Evolutionary conservation across 164 flowering plant genomes (phyloP), one percentile per base, ranked within the genome.

Genomic region (Aristolochia californica): DNA sequence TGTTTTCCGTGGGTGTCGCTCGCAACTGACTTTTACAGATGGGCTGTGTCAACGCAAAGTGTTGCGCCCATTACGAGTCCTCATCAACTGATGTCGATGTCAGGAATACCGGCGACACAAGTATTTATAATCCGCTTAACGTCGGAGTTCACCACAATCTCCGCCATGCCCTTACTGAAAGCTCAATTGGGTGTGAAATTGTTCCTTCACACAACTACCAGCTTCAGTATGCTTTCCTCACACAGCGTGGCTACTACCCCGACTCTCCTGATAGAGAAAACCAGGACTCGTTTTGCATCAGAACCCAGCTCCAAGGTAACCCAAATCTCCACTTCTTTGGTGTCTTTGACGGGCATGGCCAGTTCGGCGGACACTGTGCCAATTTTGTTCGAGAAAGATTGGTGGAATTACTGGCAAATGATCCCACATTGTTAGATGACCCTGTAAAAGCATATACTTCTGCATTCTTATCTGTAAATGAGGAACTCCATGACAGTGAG

Each of bases 281-380:
- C 70, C 96, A 90, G 66, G 99, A 94, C 60, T 77, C 88, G 70
- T 88, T 71, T 69, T 80, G 87, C 70, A 70, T 94, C 56, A 83
- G 44, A 62, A 84, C 91, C 16, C 64, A 78, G 16, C 11, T 94
- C 54, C 89, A 80, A 75, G 91, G 85, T 59, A 81, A 94, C 76
- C 93, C 93, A 45, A 79, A 82, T 74, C 69, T 86, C 43, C 99
- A 94, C 79, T 88, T 94, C 81, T 90, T 94, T 63, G 96, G 96
- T 13, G 97, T 90, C 17, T 94, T 85, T 71, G 99, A 94, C 72
- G 99, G 97, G 62, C 99, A 94, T 60, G 99, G 99, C 8, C 83
- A 77, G 40, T 81, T 68, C 64, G 97, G 99, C 26, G 60, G 83
- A 0, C 68, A 83, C 60, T 94, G 99, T 80, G 78, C 97, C 1